Evolutionary conservation across 495 filamentous ascomycete genomes (phyloP).

Genomic region (Pyrenopolyporus hunteri): DNA sequence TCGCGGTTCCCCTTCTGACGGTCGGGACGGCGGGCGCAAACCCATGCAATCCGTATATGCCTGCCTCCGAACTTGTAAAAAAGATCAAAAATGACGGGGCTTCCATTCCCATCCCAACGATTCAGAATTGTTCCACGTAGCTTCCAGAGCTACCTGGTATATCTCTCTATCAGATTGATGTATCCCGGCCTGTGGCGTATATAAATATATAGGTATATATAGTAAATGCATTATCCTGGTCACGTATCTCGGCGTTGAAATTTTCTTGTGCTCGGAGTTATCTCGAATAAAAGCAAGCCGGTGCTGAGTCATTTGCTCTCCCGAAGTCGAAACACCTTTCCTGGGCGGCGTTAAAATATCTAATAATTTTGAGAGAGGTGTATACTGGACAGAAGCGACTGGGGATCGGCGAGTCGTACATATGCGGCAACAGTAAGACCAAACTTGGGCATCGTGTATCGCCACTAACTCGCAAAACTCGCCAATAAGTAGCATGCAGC

Average conservation of each 20-base stretch:
- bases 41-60: background rate
- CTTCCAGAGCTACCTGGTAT: slow-evolving; percentile 28
- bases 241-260: background rate
- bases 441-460: slow-evolving; percentile 30
- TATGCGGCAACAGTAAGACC: slow-evolving; percentile 3
- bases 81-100: background rate
- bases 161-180: slow-evolving; percentile 4
- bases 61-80: background rate
- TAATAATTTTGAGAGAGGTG: no score
- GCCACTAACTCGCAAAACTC: no score
- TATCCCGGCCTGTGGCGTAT: background rate
- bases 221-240: background rate
- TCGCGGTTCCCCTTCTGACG: no score
- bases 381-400: no score
- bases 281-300: background rate
- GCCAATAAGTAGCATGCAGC: slow-evolving; percentile 1
- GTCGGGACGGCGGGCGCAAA: background rate
- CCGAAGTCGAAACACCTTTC: no score
- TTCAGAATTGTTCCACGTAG: slow-evolving; percentile 4
- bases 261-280: background rate
- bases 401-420: background rate
- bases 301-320: background rate
- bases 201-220: no score
- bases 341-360: no score
- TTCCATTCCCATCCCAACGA: background rate